A percentile compares a stretch with the other conserved stretches of the same genome.
These are phyloP conservation scores for Pleodorina starrii DNA, from an alignment of 139 green algal genomes.

Conservation along the genomic window DNA sequence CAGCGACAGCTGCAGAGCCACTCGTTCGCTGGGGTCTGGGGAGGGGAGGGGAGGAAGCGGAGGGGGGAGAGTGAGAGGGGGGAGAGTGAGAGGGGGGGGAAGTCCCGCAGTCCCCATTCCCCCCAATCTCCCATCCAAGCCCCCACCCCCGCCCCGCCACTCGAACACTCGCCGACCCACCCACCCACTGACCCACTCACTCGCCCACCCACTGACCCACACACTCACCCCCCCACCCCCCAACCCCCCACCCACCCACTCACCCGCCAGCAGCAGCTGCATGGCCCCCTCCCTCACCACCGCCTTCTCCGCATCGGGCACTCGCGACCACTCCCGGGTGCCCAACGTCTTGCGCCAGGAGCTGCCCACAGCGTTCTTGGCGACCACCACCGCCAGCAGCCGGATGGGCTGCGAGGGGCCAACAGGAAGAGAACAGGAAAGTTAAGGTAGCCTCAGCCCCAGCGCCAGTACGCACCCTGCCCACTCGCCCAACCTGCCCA, in stretches of 20 bases:
- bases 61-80: background rate
- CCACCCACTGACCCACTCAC: background rate
- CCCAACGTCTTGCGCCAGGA: constrained; percentile 86
- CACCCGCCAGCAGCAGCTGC: constrained; percentile 67
- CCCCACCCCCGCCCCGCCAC: too few relatives aligned
- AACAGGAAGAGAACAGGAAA: background rate
- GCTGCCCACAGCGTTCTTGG: constrained; percentile 87
- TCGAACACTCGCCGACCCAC: too few relatives aligned
- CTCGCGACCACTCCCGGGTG: constrained; percentile 74
- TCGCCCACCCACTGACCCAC: background rate
- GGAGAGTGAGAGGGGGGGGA: background rate
- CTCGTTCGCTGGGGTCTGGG: constrained; percentile 55
- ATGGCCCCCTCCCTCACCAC: constrained; percentile 64
- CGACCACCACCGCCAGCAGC: constrained; percentile 81
- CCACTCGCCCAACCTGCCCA: too few relatives aligned
- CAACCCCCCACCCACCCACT: too few relatives aligned
- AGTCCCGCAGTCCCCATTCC: too few relatives aligned
- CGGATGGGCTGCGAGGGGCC: constrained; percentile 69
- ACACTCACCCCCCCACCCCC: background rate
- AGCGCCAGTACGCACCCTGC: too few relatives aligned
- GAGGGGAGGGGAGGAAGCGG: background rate
- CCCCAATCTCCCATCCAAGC: too few relatives aligned
- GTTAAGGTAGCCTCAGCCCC: too few relatives aligned
- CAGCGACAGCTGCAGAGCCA: constrained; percentile 80
- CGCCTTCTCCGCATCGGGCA: constrained; percentile 78